Evolutionary conservation across 306 rosid species (phyloP).

Genomic region (Ochetophila trinervis): DNA sequence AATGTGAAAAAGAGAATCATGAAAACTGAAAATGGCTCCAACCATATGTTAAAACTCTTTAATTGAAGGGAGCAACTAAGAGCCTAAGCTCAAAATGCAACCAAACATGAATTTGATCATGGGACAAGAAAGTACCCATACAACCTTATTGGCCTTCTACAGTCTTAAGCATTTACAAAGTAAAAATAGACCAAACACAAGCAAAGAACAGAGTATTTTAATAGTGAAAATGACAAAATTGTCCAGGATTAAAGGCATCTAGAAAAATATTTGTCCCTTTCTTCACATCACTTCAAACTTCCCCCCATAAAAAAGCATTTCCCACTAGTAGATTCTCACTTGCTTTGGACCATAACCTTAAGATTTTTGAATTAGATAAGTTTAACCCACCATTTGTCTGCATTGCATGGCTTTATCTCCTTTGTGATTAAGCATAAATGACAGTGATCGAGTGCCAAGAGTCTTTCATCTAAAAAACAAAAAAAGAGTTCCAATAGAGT

Average conservation of each 20-base stretch:
- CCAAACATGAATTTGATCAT: not conserved
- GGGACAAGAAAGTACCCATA: slow-evolving; percentile 4
- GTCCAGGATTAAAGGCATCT: slow-evolving; percentile 43
- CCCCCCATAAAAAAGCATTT: slow-evolving; percentile 12
- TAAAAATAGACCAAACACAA: slow-evolving; percentile 46
- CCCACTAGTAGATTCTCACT: slow-evolving; percentile 21
- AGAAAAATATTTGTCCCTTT: slow-evolving; percentile 40
- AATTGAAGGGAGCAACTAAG: not conserved
- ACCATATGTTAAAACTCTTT: not conserved
- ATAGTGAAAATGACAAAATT: slow-evolving; percentile 52
- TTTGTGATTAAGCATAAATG: slow-evolving; percentile 16
- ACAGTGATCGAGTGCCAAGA: slow-evolving; percentile 23
- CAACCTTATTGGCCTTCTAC: slow-evolving; percentile 13
- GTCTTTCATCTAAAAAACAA: too few relatives aligned
- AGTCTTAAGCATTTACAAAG: slow-evolving; percentile 8
- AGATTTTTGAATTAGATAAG: slow-evolving; percentile 7
- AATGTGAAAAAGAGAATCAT: too few relatives aligned
- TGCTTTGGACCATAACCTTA: slow-evolving; percentile 11
- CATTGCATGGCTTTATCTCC: slow-evolving; percentile 13
- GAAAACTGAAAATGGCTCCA: not conserved
- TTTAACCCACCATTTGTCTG: slow-evolving; percentile 31
- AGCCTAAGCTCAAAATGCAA: not conserved
- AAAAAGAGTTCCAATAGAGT: slow-evolving; percentile 19
- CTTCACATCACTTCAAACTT: slow-evolving; percentile 25
- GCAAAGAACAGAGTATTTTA: slow-evolving; percentile 37